phyloP scores from a whole-genome alignment of 345 rosid species.

The Clausena lansium region DNA sequence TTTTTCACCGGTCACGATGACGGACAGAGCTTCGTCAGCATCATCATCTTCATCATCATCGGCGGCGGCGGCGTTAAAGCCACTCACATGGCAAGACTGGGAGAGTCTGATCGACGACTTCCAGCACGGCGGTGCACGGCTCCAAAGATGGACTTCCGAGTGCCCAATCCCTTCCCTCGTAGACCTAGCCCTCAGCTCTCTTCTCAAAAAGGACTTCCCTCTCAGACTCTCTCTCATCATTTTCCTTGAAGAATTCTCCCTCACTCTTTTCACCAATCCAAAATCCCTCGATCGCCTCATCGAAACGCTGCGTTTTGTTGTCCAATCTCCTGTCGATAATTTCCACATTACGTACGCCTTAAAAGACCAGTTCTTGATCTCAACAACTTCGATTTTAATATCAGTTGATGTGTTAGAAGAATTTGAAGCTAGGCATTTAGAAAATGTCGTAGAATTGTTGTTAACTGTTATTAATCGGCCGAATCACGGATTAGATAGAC shows the following conservation, averaged over 20 bases:
- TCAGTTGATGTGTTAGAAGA: conserved; percentile 41
- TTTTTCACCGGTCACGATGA: conserved; percentile 10
- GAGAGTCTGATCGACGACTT: conserved; percentile 73
- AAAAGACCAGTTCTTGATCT: conserved; percentile 84
- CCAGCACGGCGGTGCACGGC: conserved; percentile 61
- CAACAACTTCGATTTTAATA: conserved; percentile 68
- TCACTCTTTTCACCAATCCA: conserved; percentile 26
- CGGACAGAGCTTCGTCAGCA: conserved; percentile 22
- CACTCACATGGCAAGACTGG: conserved; percentile 75
- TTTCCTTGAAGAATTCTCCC: conserved; percentile 76
- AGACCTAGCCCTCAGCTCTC: conserved; percentile 63
- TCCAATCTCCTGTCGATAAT: conserved; percentile 71
- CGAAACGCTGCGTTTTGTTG: conserved; percentile 57
- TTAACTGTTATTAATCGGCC: conserved; percentile 78
- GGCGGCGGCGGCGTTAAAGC: conserved; percentile 30
- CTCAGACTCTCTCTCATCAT: conserved; percentile 66
- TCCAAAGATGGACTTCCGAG: conserved; percentile 48
- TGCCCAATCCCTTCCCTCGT: conserved; percentile 36
- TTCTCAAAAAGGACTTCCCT: conserved; percentile 67
- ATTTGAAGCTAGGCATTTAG: conserved; percentile 38
- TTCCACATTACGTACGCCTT: conserved; percentile 43
- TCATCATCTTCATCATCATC: background rate
- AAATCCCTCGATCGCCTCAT: conserved; percentile 49
- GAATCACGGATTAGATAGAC: conserved; percentile 81
- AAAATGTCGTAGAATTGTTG: conserved; percentile 64